Conservation (phyloP, 208 protist genomes). For the Acanthamoeba royreba region DNA sequence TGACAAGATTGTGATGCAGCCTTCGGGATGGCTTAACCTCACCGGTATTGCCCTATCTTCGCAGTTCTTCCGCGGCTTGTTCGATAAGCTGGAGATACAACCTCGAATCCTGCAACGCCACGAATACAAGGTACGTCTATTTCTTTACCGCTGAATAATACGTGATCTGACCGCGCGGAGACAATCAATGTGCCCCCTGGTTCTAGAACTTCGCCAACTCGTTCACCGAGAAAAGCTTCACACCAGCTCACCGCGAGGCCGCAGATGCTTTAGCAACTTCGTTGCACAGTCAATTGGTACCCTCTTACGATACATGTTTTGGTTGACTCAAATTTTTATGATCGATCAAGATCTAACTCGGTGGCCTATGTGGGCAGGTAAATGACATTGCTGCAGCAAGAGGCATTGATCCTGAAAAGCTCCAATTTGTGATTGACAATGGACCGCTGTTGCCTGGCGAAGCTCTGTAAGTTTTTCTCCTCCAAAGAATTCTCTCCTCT, state of each 20-base stretch:
- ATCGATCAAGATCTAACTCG: no score
- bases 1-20: conserved; percentile 8
- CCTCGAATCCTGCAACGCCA: background rate
- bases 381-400: background rate
- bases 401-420: background rate
- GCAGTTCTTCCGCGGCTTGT: background rate
- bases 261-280: background rate
- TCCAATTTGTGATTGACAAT: background rate
- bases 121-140: background rate
- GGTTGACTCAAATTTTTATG: no score
- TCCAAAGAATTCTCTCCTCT: background rate
- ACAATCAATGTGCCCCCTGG: background rate
- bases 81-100: conserved; percentile 1
- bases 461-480: background rate
- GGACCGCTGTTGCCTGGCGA: background rate
- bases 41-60: background rate
- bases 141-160: background rate
- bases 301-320: no score
- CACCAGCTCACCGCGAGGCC: background rate
- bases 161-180: background rate
- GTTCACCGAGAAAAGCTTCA: conserved; percentile 21
- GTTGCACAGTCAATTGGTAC: background rate
- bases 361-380: background rate
- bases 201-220: conserved; percentile 34
- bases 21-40: background rate